These are phyloP conservation scores for Xanthoceras sorbifolium DNA, from an alignment of 345 rosid species.

Conservation along the genomic window DNA sequence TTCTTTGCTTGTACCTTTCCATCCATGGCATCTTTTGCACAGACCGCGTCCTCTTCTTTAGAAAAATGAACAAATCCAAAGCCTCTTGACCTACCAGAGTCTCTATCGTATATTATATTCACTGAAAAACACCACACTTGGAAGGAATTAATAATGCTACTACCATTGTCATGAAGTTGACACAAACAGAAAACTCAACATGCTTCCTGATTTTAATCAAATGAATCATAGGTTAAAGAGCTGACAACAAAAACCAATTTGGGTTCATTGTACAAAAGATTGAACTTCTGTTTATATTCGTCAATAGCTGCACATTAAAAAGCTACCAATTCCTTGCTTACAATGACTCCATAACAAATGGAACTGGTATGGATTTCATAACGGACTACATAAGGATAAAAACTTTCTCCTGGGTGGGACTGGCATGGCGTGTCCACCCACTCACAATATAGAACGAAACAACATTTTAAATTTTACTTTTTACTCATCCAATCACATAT, in stretches of 20 bases:
- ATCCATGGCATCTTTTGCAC: conserved; percentile 92
- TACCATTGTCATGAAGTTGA: neutral
- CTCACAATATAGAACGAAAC: neutral
- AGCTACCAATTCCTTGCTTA: neutral
- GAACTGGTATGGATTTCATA: neutral
- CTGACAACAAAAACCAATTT: neutral
- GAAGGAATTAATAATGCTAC: neutral
- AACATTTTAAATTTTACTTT: too few relatives aligned
- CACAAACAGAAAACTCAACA: neutral
- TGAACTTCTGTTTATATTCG: neutral
- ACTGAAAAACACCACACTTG: conserved; percentile 43
- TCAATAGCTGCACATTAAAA: neutral
- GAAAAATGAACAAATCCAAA: conserved; percentile 83
- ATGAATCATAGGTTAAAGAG: neutral
- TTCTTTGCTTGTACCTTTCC: conserved; percentile 56
- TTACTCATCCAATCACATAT: too few relatives aligned
- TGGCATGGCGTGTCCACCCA: neutral
- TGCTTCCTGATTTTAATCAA: neutral
- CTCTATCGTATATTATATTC: conserved; percentile 70
- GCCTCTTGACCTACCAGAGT: conserved; percentile 83
- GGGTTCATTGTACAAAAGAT: neutral
- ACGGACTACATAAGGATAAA: neutral
- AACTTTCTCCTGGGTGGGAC: neutral
- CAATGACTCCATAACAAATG: neutral
- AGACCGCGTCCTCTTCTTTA: conserved; percentile 52